Conservation (phyloP, 148 eudicot species). For the Fallopia convolvulus region DNA sequence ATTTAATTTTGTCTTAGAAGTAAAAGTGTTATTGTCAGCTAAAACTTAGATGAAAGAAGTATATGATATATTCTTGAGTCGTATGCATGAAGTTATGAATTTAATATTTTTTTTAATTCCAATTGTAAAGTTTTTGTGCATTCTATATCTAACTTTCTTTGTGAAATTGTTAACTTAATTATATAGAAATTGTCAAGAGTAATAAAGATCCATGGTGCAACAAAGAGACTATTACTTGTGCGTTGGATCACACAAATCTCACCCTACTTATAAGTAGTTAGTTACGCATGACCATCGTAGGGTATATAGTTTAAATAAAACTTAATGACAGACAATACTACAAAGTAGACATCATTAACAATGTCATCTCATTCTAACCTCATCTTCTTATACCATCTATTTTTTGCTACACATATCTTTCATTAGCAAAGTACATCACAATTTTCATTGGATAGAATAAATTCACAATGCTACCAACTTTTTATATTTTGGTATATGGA, state of each 20-base stretch:
- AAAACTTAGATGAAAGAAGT: neutral
- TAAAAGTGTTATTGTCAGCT: neutral
- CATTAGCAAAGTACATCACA: neutral
- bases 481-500: no score
- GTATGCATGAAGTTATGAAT: neutral
- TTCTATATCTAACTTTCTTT: neutral
- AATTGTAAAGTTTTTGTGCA: neutral
- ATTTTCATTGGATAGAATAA: neutral
- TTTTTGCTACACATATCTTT: neutral
- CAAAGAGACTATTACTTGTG: neutral
- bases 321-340: neutral
- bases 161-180: neutral
- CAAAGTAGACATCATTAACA: no score
- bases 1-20: neutral
- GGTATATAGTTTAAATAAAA: neutral
- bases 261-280: slow-evolving; percentile 3
- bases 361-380: no score
- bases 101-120: neutral
- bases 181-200: neutral
- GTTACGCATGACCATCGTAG: neutral
- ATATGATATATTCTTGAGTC: neutral
- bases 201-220: neutral
- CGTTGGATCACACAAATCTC: slow-evolving; percentile 5
- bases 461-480: no score
- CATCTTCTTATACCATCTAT: no score